These are phyloP conservation scores for Cantharellus anzutake DNA, from an alignment of 768 basidiomycete species.

Conservation along the genomic window DNA sequence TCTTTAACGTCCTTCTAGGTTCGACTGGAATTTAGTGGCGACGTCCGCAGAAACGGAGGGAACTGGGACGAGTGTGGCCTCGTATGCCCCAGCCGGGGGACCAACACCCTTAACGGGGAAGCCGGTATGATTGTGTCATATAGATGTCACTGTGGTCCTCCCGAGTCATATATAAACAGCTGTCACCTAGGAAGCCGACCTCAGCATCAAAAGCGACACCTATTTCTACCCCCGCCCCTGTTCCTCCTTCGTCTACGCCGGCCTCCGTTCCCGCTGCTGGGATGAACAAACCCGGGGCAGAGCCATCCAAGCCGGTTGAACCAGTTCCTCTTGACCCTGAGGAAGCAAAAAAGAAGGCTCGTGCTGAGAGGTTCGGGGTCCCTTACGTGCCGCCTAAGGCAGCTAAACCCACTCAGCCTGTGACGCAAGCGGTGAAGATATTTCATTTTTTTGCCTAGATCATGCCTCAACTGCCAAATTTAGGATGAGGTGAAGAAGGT, in stretches of 20 bases:
- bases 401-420: neutral
- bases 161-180: neutral
- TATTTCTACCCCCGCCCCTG: neutral
- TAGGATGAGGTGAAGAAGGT: conserved; percentile 5
- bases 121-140: too few relatives aligned
- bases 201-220: neutral
- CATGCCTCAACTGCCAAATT: neutral
- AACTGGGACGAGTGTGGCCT: neutral
- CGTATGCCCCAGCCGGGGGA: neutral
- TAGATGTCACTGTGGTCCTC: too few relatives aligned
- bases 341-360: neutral
- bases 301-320: neutral
- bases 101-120: neutral
- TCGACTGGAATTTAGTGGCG: neutral
- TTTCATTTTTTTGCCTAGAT: too few relatives aligned
- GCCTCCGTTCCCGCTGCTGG: neutral
- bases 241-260: neutral
- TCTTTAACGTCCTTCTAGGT: neutral
- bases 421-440: too few relatives aligned
- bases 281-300: neutral
- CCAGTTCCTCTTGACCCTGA: conserved; percentile 1
- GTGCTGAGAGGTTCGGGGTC: conserved; percentile 10
- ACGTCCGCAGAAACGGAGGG: neutral
- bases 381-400: neutral
- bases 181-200: neutral